Evolutionary conservation across 2,329 filamentous ascomycete genomes (phyloP), one percentile per base, ranked within the genome.

Genomic region (Sporothrix protearum): DNA sequence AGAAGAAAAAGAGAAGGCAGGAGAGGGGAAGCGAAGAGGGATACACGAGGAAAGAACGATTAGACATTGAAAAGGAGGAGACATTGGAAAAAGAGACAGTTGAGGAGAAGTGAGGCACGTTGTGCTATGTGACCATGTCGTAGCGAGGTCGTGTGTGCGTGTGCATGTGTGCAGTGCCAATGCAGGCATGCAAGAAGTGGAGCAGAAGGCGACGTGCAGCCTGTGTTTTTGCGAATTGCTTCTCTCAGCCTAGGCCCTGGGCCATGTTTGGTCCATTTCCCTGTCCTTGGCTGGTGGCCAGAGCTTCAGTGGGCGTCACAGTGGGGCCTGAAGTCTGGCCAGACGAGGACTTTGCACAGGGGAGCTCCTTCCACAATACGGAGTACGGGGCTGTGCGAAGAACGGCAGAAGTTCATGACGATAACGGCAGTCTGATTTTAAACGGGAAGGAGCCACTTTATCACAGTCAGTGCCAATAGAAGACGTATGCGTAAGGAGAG

Each of bases 81-180:
- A 59, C 14, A 59, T n/a, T 28, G 10, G 25, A 33, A 14, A 16
- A 7, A 12, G 30, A 19, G 14, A 59, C 14, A 59, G n/a, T 28
- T 28, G 25, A 33, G 5, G 28, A 7, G 25, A 55, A 19, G 14
- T 25, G 59, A 64, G 42, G 63, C 42, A 66, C 63, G 63, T 33
- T 12, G 63, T 66, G 42, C 63, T 49, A 49, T 66, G 63, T 66
- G 61, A 66, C 42, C 25, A 22, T 66, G 59, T 39, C 55, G 55
- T 61, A 61, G 19, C 55, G 55, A 61, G 55, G 30, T 39, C 55
- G 22, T 61, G 30, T 53, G 42, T 47, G 63, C 39, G 30, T 53
- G 42, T 47, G 63, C 39, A 66, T 64, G 12, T 64, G 36, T 64
- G n/a, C 61, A 45, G 30, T 28, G 36, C n/a, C 42, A 47, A 47